Conservation (phyloP, 2,329 filamentous ascomycete species). For the Camillea tinctor region DNA sequence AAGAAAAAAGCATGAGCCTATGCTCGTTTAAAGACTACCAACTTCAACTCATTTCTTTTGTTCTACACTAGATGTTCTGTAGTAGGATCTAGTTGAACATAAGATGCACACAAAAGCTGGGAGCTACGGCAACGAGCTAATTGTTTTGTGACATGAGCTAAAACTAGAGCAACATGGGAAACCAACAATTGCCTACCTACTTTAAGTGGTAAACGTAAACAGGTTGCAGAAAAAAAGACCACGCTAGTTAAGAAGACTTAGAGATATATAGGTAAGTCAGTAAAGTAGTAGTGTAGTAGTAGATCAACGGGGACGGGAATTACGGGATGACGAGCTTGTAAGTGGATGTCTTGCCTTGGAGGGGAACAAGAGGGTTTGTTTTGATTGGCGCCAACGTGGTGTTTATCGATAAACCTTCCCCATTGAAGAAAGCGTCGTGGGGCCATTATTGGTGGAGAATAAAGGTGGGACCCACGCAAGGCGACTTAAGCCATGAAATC, state of each 20-base stretch:
- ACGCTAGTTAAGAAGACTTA: background rate
- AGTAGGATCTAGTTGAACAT: no score
- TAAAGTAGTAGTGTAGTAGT: background rate
- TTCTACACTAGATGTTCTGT: no score
- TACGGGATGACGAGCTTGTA: background rate
- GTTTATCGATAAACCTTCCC: conserved; percentile 18
- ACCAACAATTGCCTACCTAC: background rate
- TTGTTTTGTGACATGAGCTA: background rate
- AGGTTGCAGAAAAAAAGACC: background rate
- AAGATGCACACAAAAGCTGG: background rate
- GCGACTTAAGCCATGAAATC: conserved; percentile 10
- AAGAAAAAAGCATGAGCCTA: no score
- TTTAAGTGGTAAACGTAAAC: background rate
- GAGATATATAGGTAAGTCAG: background rate
- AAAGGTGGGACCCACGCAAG: background rate
- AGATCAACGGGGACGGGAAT: background rate
- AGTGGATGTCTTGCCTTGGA: background rate
- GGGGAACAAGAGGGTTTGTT: conserved; percentile 10
- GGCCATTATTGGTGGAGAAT: conserved; percentile 7
- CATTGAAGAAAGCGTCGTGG: background rate
- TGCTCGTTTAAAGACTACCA: no score
- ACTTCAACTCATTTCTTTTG: no score
- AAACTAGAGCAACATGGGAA: no score
- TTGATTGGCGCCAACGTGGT: conserved; percentile 17
- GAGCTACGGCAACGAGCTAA: background rate